Base-by-base conservation (phyloP, 2,329 filamentous ascomycete genomes). In the Fusarium solani-melongenae region DNA sequence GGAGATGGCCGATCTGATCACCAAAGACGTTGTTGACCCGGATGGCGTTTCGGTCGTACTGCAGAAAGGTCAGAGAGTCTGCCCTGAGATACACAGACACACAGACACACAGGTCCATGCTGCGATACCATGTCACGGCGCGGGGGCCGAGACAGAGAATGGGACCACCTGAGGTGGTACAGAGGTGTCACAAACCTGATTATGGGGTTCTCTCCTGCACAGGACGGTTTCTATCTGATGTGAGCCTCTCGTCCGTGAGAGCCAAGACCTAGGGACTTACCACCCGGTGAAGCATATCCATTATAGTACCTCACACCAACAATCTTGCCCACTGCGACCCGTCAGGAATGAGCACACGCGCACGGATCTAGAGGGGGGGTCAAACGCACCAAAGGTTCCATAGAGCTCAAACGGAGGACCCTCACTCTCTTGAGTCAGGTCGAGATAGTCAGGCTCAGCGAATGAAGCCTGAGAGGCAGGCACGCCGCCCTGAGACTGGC, bases 1-100 rank as follows among this genome's bases (percentile, higher is more conserved):
- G 92, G 44, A 97, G 85, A 81, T 97, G 94, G 1, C 94, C 94
- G 75, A 97, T 93, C 77, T 97, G 94, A 9, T 82, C 80, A 17
- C 90, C 88, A 78, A 93, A 88, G 15, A 95, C 93, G 80, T 96
- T 97, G 76, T 93, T 88, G 2, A 97, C 89, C 6, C 90, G 89
- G 66, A 97, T 94, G 0, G 94, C 94, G 82, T 96, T 96, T 7
- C 75, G 71, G 78, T 96, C 93, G 78, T 92, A 93, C 74, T 85
- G 46, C 20, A 55, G 34, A 34, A 15, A 14, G 29, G 61, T n/a
- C 6, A 53, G 49, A 53, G 41, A 56, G 51, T 72, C 31, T 61
- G 65, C 20, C 24, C 62, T 57, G 39, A 44, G 49, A 31, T 53
- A 31, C 49, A 53, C 27, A 31, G n/a, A 6, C 36, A 61, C 53